Conservation (phyloP, 202 grass and related monocot species). For the Zizania palustris region DNA sequence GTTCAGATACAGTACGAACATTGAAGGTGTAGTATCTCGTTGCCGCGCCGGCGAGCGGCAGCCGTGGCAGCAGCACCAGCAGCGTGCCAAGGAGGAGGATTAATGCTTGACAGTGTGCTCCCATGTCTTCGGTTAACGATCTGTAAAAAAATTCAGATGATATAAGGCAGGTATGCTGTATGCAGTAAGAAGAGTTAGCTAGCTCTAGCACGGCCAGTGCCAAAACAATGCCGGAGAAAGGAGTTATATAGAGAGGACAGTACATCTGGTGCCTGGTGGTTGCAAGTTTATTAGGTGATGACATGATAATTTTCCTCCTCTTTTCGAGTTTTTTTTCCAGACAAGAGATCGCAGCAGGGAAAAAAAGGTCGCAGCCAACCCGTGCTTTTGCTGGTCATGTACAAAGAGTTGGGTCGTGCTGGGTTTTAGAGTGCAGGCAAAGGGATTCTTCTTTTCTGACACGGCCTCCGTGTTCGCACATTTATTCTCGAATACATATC, state of each 20-base stretch:
- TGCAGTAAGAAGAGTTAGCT: not conserved
- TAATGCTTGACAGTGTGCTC: not conserved
- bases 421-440: conserved; percentile 77
- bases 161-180: not conserved
- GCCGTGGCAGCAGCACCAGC: conserved; percentile 38
- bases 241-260: conserved; percentile 36
- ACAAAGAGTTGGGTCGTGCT: conserved; percentile 67
- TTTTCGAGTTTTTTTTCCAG: not conserved
- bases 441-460: conserved; percentile 45
- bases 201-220: conserved; percentile 6
- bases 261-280: conserved; percentile 28
- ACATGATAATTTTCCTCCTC: conserved; percentile 29
- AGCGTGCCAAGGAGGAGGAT: conserved; percentile 36
- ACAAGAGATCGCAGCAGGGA: not conserved
- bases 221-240: not conserved
- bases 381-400: conserved; percentile 53
- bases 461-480: not conserved
- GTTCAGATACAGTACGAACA: conserved; percentile 23
- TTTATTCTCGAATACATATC: not conserved
- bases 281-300: conserved; percentile 55
- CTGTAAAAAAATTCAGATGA: not conserved
- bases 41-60: conserved; percentile 17
- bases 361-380: conserved; percentile 23
- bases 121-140: conserved; percentile 29
- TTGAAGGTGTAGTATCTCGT: conserved; percentile 85